Evolutionary conservation across 495 filamentous ascomycete species (phyloP), one percentile per base, ranked within the genome.

Genomic region (Achaetomiella virescens): DNA sequence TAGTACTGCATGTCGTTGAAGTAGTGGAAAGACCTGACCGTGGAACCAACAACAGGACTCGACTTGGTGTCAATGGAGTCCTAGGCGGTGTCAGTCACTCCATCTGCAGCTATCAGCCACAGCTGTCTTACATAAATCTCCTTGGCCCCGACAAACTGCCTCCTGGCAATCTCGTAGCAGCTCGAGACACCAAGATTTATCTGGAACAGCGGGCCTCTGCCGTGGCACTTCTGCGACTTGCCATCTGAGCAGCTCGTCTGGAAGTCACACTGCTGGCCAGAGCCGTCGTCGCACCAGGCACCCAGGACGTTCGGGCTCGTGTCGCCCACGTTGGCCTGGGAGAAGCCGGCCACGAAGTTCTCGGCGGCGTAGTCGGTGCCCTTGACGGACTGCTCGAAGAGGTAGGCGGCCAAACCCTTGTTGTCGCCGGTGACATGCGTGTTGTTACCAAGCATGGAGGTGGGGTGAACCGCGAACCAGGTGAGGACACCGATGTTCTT

Each of bases 381-480:
- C 29, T 71, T 65, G 45, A 89, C 80, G 31, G 81, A 84, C 61
- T 88, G 76, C 69, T 98, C 93, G 54, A 97, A 86, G 21, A 92
- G 76, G 60, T 85, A 83, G 3, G 90, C 88, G 11, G 90, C 88
- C 3, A 96, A 85, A 4, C 92, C 92, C 72, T 98, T 98, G 76
- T 98, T 98, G 68, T 98, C 93, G 15, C 88, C 93, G n/a, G 87
- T 84, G 25, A 95, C 84, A 22, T 96, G 80, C 2, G 90, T 96
- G 70, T 96, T 97, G 69, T 98, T 97, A 51, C 86, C 86, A 20
- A 89, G 86, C 74, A 96, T 80, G 11, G 89, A 92, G 0, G 93
- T 98, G 33, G 90, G 90, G 66, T 98, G 92, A 8, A 95, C 90
- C 29, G 91, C 83, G 65, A 90, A 96, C 88, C 91, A 98, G 25